Conservation (phyloP, 2,329 filamentous ascomycete species). For the Leptographium flavum region DNA sequence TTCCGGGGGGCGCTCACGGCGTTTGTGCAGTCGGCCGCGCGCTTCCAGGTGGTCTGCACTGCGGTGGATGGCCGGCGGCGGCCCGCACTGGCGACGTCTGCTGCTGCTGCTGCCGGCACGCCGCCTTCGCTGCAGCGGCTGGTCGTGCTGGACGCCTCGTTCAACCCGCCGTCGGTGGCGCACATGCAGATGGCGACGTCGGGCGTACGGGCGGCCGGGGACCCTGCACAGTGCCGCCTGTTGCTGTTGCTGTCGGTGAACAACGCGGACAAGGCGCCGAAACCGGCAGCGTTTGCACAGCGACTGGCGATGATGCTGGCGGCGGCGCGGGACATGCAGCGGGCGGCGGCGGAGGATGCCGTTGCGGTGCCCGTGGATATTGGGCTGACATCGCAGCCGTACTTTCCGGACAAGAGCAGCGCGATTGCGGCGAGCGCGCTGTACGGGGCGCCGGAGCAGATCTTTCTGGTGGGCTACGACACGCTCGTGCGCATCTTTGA, state of each 20-base stretch:
- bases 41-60: slow-evolving; percentile 30
- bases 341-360: background rate
- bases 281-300: slow-evolving; percentile 53
- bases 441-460: slow-evolving; percentile 34
- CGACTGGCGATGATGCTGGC: slow-evolving; percentile 58
- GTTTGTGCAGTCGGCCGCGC: slow-evolving; percentile 28
- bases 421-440: slow-evolving; percentile 35
- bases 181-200: slow-evolving; percentile 43
- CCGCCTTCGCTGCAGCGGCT: slow-evolving; percentile 17
- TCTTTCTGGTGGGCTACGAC: slow-evolving; percentile 63
- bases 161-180: slow-evolving; percentile 52
- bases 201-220: slow-evolving; percentile 20
- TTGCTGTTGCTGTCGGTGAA: slow-evolving; percentile 46
- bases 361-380: slow-evolving; percentile 38
- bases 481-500: slow-evolving; percentile 60
- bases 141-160: slow-evolving; percentile 51
- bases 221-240: slow-evolving; percentile 22
- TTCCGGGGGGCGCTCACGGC: slow-evolving; percentile 29
- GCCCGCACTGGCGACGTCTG: background rate
- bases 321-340: slow-evolving; percentile 43
- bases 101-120: slow-evolving; percentile 1
- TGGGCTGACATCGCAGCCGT: slow-evolving; percentile 56
- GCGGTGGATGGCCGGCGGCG: slow-evolving; percentile 16
- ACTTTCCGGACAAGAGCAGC: slow-evolving; percentile 57
- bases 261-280: slow-evolving; percentile 52